A percentile compares a stretch with the other conserved stretches of the same genome.
These are phyloP conservation scores for Boletus insuetus DNA, from an alignment of 768 basidiomycete genomes.

Conservation along the genomic window DNA sequence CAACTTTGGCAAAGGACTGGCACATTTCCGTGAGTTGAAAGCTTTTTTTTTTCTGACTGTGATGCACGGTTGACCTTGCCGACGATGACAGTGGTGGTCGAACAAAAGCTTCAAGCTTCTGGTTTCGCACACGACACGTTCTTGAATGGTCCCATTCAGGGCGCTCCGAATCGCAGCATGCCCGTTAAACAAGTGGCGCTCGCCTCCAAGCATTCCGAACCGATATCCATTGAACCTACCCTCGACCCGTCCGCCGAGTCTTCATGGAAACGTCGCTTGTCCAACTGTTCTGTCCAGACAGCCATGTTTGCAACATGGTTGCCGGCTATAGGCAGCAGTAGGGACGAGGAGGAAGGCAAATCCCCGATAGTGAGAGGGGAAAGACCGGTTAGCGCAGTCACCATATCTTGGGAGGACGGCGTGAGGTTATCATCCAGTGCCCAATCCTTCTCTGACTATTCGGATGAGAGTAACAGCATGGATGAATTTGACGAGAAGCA, in stretches of 20 bases:
- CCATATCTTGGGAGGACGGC: background rate
- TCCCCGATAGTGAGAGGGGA: background rate
- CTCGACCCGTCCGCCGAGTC: background rate
- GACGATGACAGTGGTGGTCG: slow-evolving; percentile 11
- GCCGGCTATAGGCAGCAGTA: background rate
- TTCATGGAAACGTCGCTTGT: background rate
- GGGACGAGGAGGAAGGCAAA: slow-evolving; percentile 1
- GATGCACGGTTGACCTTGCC: background rate
- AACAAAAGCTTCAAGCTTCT: slow-evolving; percentile 11
- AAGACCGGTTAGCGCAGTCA: background rate
- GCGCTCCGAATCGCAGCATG: background rate
- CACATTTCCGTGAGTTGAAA: slow-evolving; percentile 45
- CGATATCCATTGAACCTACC: background rate
- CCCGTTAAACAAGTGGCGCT: background rate
- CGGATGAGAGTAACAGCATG: background rate
- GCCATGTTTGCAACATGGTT: slow-evolving; percentile 4
- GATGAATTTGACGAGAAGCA: background rate
- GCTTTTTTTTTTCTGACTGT: too few relatives aligned
- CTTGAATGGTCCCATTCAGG: background rate
- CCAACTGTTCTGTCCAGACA: background rate
- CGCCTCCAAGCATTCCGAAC: background rate
- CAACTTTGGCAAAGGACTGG: slow-evolving; percentile 54
- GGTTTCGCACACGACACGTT: slow-evolving; percentile 20
- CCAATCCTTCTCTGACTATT: background rate
- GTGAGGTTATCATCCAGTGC: background rate